phyloP scores from a whole-genome alignment of 208 protist genomes.

The Acanthamoeba triangularis region DNA sequence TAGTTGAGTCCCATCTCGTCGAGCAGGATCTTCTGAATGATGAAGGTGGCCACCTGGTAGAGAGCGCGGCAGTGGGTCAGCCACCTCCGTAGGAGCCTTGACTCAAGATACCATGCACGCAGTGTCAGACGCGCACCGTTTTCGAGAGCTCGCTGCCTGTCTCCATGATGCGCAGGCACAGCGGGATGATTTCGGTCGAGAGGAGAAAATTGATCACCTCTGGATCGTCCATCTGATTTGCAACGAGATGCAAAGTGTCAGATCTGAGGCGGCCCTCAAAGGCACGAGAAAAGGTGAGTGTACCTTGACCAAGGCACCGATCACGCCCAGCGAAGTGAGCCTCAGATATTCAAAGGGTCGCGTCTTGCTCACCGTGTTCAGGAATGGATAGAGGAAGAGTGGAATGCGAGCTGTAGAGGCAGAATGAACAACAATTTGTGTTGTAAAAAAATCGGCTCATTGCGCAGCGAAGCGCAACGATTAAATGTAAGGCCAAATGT shows the following conservation, averaged over 20 bases:
- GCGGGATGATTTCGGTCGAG: slow-evolving; percentile 99
- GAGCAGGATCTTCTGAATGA: slow-evolving; percentile 99
- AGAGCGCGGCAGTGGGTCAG: no score
- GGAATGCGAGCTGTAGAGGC: slow-evolving; percentile 96
- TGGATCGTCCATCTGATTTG: slow-evolving; percentile 92
- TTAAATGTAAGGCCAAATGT: neutral
- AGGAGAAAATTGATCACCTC: slow-evolving; percentile 99
- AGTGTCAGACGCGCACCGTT: slow-evolving; percentile 91
- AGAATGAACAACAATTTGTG: neutral
- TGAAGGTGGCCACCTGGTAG: slow-evolving; percentile 97
- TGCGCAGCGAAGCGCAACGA: neutral
- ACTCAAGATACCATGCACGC: no score
- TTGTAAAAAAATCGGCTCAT: slow-evolving; percentile 32
- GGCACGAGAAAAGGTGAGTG: slow-evolving; percentile 72
- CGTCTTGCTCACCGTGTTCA: slow-evolving; percentile 96
- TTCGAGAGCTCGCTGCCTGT: slow-evolving; percentile 97
- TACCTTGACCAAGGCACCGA: slow-evolving; percentile 98
- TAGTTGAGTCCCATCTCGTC: slow-evolving; percentile 98
- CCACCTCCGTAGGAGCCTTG: no score
- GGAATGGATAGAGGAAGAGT: slow-evolving; percentile 99
- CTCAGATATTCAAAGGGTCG: slow-evolving; percentile 98
- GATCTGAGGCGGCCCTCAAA: no score
- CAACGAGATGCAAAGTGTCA: neutral
- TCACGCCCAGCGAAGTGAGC: slow-evolving; percentile 99
- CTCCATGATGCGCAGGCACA: slow-evolving; percentile 99